Base-by-base conservation (phyloP, 75 land plant species). In the Selaginella tamariscina region DNA sequence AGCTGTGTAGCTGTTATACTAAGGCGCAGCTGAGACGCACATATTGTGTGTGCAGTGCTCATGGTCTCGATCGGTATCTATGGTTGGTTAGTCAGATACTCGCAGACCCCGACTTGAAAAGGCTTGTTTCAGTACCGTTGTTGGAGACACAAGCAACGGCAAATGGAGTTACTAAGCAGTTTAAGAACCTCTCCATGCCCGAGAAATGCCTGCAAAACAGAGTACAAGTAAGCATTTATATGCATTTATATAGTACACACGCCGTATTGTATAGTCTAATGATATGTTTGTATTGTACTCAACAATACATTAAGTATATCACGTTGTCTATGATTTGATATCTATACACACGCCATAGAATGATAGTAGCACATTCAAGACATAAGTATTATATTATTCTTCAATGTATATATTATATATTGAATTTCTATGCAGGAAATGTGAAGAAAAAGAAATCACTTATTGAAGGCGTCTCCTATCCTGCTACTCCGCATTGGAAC, bases 401-500 rank as follows among this genome's bases (percentile, higher is more conserved):
- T 39, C 15, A 5, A 5, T 39, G 49, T 39, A 5, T 39, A 5
- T 5, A 5, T 39, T 15, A 39, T 39, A 5, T 39, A 39, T 5
- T 39, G 11, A 39, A 5, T 39, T 39, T 5, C 15, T 39, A 15
- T 5, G 15, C 49, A 39, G 49, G 15, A 39, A 5, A 39, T 39
- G 49, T 39, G 49, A 39, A 39, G 15, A 39, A 39, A 39, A 15
- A 75, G 13, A 80, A 73, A 55, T 63, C 72, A 21, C 65, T 70
- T 13, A 69, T 65, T 13, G 82, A 80, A 59, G 82, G 82, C 2
- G 82, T 77, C 33, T 80, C 81, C 11, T 80, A 77, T 59, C 86
- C 89, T 27, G 79, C 83, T 32, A 84, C 95, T 49, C 95, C 95
- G 11, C 68, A 74, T 13, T 89, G 95, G 95, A 82, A 89, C 65